Conservation (phyloP, 805 yeast genomes). For the Starmerella sirachaensis region DNA sequence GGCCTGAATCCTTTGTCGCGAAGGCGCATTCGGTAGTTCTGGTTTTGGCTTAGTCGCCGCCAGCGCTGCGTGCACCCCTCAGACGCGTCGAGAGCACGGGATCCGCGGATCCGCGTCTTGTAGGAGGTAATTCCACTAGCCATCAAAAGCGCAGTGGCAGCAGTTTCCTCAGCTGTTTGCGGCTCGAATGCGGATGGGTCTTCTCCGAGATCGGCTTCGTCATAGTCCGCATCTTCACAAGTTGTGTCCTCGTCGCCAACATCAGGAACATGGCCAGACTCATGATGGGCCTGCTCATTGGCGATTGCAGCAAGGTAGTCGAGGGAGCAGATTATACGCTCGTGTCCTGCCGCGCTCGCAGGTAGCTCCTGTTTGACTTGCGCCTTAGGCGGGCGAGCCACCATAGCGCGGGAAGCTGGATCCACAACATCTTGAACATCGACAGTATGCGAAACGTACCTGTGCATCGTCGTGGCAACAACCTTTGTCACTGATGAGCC, state of each 20-base stretch:
- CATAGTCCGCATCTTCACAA: background rate
- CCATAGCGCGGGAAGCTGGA: no score
- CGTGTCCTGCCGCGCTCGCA: no score
- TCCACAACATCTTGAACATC: no score
- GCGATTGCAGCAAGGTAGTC: slow-evolving; percentile 9
- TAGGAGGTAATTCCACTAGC: background rate
- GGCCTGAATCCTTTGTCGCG: slow-evolving; percentile 11
- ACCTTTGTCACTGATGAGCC: no score
- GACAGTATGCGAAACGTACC: no score
- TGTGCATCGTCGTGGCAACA: no score
- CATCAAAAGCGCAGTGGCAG: slow-evolving; percentile 4
- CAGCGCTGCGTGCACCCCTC: slow-evolving; percentile 3
- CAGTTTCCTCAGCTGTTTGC: slow-evolving; percentile 3
- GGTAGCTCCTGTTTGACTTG: no score
- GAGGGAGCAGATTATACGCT: slow-evolving; percentile 6
- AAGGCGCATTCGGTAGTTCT: slow-evolving; percentile 7
- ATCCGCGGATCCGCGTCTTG: background rate
- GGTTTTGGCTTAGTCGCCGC: slow-evolving; percentile 9
- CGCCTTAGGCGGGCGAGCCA: no score
- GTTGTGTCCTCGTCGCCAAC: background rate
- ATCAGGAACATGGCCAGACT: background rate
- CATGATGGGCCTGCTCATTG: slow-evolving; percentile 1
- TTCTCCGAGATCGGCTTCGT: background rate
- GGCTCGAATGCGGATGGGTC: background rate
- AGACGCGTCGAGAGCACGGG: background rate